These are phyloP conservation scores for Mucor circinelloides DNA, from an alignment of 371 early-diverging fungal genomes.

Conservation along the genomic window DNA sequence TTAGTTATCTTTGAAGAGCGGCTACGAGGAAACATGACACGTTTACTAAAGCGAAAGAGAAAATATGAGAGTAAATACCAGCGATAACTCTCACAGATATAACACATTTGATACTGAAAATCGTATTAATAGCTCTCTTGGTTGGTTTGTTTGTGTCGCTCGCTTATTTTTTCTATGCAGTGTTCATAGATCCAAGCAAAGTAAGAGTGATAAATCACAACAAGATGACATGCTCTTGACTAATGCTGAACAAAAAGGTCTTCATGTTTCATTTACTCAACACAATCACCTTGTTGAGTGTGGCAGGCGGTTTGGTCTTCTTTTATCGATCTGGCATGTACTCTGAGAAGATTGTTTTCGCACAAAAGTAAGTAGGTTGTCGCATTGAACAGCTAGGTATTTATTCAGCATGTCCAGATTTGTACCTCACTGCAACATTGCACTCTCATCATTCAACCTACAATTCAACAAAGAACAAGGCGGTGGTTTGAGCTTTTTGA, in stretches of 20 bases:
- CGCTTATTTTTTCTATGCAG: conserved; percentile 52
- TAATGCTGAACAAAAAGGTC: conserved; percentile 6
- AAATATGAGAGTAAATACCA: conserved; percentile 64
- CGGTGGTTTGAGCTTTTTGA: conserved; percentile 59
- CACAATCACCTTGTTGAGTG: conserved; percentile 34
- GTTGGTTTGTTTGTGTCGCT: conserved; percentile 31
- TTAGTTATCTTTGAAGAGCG: conserved; percentile 72
- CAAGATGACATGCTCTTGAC: background rate
- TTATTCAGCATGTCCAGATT: conserved; percentile 44
- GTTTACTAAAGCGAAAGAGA: conserved; percentile 57
- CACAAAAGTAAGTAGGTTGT: conserved; percentile 58
- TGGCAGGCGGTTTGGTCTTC: conserved; percentile 47
- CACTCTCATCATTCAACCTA: conserved; percentile 69
- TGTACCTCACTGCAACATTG: conserved; percentile 69
- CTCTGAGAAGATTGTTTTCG: conserved; percentile 64
- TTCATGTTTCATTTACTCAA: conserved; percentile 40
- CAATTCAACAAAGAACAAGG: conserved; percentile 58
- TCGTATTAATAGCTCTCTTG: conserved; percentile 30
- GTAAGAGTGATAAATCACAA: conserved; percentile 17
- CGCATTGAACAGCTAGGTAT: background rate
- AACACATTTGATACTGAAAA: background rate
- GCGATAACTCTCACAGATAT: background rate
- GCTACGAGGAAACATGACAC: conserved; percentile 60
- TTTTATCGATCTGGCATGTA: conserved; percentile 68
- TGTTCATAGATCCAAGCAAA: conserved; percentile 55